Conservation (phyloP, 2,329 filamentous ascomycete genomes). For the Talaromyces sp. region DNA sequence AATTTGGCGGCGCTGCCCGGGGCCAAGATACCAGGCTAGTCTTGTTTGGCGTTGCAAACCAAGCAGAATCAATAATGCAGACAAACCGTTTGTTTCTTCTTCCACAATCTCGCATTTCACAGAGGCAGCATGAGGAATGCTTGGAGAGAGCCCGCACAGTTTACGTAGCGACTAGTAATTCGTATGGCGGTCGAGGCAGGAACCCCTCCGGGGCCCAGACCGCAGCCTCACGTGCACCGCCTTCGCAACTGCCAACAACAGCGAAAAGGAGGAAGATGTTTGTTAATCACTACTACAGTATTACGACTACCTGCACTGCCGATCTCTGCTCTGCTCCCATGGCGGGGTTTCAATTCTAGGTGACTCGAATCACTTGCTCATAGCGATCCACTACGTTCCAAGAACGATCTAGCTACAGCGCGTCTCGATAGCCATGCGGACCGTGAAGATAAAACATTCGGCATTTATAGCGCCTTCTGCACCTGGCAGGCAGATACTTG, state of each 20-base stretch:
- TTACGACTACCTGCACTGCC: not conserved
- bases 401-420: not conserved
- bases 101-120: not conserved
- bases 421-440: not conserved
- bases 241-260: not conserved
- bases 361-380: not conserved
- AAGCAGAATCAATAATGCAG: not conserved
- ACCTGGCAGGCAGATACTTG: not conserved
- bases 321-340: not conserved
- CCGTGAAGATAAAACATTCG: not conserved
- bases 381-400: not conserved
- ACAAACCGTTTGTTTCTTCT: not conserved
- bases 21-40: not conserved
- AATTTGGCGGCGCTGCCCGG: constrained; percentile 3
- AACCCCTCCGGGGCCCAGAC: not conserved
- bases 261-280: not conserved
- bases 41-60: not conserved
- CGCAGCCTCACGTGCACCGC: not conserved
- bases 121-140: not conserved
- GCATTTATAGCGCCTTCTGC: not conserved
- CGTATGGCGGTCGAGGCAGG: not conserved
- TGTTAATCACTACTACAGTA: not conserved
- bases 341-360: not conserved
- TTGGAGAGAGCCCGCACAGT: not conserved
- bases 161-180: not conserved